Evolutionary conservation across 139 green algal species (phyloP), one percentile per base, ranked within the genome.

Genomic region (Chlamydomonas sp.): DNA sequence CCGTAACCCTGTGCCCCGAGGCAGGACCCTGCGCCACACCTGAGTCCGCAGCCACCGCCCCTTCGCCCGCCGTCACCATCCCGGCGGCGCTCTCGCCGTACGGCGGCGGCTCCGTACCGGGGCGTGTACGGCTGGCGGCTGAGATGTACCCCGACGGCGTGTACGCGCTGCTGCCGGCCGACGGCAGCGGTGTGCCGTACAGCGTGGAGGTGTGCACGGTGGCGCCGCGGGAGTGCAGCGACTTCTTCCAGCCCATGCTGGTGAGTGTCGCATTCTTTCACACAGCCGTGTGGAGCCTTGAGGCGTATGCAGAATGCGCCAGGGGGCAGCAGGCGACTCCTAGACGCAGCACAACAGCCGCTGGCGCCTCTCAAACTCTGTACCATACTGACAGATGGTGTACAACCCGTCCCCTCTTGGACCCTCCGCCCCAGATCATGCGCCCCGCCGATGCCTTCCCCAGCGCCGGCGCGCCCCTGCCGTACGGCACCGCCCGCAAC

Each of bases 171-270:
- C 73, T 73, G 31, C 9, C 49, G 5, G 17, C 83, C 31, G 83
- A 80, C 62, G 83, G 71, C 31, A 59, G 7, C 4, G 72, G 74
- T n/a, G 74, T 17, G 1, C 17, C 59, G 12, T 87, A 87, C 73
- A 60, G 31, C 0, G 4, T 87, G 5, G 83, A 87, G 71, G 81
- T 63, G 20, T 76, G 69, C 69, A n/a, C n/a, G n/a, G n/a, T n/a
- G n/a, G n/a, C n/a, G n/a, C n/a, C n/a, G n/a, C n/a, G n/a, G n/a
- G n/a, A n/a, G n/a, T n/a, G n/a, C n/a, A n/a, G n/a, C n/a, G n/a
- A n/a, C n/a, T n/a, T n/a, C n/a, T n/a, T n/a, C n/a, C n/a, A n/a
- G n/a, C n/a, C n/a, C n/a, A n/a, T n/a, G n/a, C n/a, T n/a, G n/a
- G n/a, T n/a, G n/a, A n/a, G n/a, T n/a, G n/a, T n/a, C n/a, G n/a